Conservation (phyloP, 2,329 filamentous ascomycete genomes). For the Penicillium sp. region DNA sequence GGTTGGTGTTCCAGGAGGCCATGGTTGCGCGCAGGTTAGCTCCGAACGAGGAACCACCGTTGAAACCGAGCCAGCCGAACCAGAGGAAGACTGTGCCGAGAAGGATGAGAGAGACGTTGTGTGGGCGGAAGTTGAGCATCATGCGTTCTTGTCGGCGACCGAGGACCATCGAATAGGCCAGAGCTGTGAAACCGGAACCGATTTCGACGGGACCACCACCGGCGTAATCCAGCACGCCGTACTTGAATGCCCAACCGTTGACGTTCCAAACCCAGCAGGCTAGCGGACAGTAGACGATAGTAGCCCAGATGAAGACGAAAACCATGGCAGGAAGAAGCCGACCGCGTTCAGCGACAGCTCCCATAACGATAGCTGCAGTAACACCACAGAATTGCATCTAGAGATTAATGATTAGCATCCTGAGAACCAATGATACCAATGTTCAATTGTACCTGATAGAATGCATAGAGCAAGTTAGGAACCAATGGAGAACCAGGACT, state of each 20-base stretch:
- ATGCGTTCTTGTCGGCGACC: conserved; percentile 97
- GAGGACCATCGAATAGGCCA: conserved; percentile 94
- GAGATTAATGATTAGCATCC: not conserved
- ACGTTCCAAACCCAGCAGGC: conserved; percentile 96
- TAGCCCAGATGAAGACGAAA: conserved; percentile 95
- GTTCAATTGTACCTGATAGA: conserved; percentile 70
- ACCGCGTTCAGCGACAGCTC: conserved; percentile 89
- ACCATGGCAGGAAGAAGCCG: conserved; percentile 91
- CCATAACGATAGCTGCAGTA: conserved; percentile 86
- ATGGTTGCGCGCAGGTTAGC: conserved; percentile 91
- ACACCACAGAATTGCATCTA: conserved; percentile 97
- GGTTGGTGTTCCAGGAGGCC: conserved; percentile 97
- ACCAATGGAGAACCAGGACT: conserved; percentile 85
- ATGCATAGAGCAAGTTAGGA: conserved; percentile 85
- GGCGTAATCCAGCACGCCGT: conserved; percentile 93
- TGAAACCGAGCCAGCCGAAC: conserved; percentile 99
- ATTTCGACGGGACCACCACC: conserved; percentile 98
- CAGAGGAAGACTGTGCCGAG: conserved; percentile 93
- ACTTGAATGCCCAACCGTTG: conserved; percentile 88
- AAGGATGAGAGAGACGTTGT: conserved; percentile 97
- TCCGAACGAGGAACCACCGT: conserved; percentile 91
- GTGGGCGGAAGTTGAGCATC: conserved; percentile 99
- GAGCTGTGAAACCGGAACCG: conserved; percentile 83
- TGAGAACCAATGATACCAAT: not conserved
- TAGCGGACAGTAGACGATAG: conserved; percentile 93